A percentile compares a stretch with the other conserved stretches of the same genome.
phyloP scores from a whole-genome alignment of 768 basidiomycete genomes.

The Russula griseocarnosa region DNA sequence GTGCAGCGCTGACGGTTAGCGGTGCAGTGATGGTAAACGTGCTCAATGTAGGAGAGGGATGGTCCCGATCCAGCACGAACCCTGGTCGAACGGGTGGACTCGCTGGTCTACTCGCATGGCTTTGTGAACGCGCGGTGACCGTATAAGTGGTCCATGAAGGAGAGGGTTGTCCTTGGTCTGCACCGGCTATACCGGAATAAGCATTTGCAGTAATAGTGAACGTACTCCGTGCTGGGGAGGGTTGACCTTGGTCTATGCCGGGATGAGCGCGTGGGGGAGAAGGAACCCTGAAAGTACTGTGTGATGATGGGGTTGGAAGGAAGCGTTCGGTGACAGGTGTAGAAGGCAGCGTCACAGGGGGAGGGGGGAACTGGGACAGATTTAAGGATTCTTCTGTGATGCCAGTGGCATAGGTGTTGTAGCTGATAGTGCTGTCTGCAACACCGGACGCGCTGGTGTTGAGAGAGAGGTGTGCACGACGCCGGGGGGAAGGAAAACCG shows the following conservation, averaged over 20 bases:
- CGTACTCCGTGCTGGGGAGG: conserved; percentile 26
- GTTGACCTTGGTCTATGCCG: background rate
- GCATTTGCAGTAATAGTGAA: conserved; percentile 24
- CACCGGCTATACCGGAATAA: conserved; percentile 34
- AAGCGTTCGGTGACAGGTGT: conserved; percentile 35
- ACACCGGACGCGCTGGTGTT: conserved; percentile 54
- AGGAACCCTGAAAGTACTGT: background rate
- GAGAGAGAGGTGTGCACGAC: conserved; percentile 42
- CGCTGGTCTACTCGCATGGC: conserved; percentile 22
- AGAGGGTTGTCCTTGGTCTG: conserved; percentile 31
- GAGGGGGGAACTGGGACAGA: conserved; percentile 51
- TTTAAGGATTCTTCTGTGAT: conserved; percentile 36
- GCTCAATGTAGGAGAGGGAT: conserved; percentile 14
- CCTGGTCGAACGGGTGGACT: background rate
- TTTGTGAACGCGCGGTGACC: conserved; percentile 22
- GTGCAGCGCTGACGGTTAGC: background rate
- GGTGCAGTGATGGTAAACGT: conserved; percentile 6
- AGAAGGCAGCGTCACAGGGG: conserved; percentile 40
- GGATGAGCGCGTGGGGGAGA: background rate
- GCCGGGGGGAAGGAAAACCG: conserved; percentile 24
- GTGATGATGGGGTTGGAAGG: conserved; percentile 25
- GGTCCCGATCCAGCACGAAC: background rate
- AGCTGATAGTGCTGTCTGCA: conserved; percentile 54
- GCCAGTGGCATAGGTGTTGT: conserved; percentile 35
- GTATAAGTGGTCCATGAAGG: conserved; percentile 19